These are phyloP conservation scores for Penicillium bovifimosum DNA, from an alignment of 495 filamentous ascomycete genomes.

Conservation along the genomic window DNA sequence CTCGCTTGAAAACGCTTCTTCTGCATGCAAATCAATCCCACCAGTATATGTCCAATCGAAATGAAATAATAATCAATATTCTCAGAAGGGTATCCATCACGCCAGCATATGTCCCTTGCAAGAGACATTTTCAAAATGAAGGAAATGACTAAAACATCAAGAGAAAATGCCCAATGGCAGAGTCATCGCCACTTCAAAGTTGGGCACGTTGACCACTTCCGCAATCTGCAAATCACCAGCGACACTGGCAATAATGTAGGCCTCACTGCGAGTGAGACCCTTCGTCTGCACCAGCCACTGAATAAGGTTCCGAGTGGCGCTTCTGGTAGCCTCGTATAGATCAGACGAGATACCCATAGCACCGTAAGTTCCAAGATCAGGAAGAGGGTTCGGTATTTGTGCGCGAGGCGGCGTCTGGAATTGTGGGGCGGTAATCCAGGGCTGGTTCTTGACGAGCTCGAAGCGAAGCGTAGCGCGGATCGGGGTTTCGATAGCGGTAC, in stretches of 20 bases:
- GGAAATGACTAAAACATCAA: conserved; percentile 1
- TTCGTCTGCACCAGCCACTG: conserved; percentile 42
- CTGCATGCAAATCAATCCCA: conserved; percentile 3
- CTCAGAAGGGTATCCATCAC: conserved; percentile 4
- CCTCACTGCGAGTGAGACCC: conserved; percentile 39
- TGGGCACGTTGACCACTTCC: conserved; percentile 47
- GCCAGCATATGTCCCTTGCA: neutral
- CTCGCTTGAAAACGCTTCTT: conserved; percentile 5
- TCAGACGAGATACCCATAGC: conserved; percentile 41
- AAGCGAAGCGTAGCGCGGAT: conserved; percentile 44
- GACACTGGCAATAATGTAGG: conserved; percentile 47
- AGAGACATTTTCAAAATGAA: neutral
- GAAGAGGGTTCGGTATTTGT: conserved; percentile 21
- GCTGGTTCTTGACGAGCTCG: conserved; percentile 39
- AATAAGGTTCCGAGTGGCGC: conserved; percentile 39
- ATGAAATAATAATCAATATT: conserved; percentile 1
- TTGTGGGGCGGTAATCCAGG: conserved; percentile 41
- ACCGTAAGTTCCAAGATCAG: conserved; percentile 42
- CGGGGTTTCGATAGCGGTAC: conserved; percentile 50
- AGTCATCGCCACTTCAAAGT: conserved; percentile 43
- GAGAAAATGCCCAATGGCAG: conserved; percentile 42
- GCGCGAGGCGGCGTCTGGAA: conserved; percentile 33
- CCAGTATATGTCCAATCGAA: conserved; percentile 4
- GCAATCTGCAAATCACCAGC: conserved; percentile 42
- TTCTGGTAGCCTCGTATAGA: conserved; percentile 39